phyloP scores from a whole-genome alignment of 768 basidiomycete species.

The Leucogyrophana mollusca region DNA sequence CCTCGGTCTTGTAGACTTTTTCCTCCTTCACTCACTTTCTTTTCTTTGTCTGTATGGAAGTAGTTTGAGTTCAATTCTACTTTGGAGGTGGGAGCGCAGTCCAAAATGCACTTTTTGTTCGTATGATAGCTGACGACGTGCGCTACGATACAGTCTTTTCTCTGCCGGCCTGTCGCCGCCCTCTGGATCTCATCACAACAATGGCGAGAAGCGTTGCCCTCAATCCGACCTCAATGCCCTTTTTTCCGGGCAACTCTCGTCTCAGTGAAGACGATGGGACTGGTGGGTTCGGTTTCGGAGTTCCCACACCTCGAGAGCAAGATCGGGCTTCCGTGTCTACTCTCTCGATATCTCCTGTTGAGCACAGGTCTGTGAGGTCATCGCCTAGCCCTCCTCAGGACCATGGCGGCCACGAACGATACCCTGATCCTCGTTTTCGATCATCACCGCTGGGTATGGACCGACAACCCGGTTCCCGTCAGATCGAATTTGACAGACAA shows the following conservation, averaged over 20 bases:
- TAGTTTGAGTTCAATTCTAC: constrained; percentile 13
- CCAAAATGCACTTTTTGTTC: not conserved
- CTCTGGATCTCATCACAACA: constrained; percentile 24
- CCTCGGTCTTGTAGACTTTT: constrained; percentile 5
- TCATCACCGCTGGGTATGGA: constrained; percentile 37
- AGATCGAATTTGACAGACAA: constrained; percentile 44
- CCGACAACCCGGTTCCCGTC: constrained; percentile 47
- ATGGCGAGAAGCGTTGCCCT: constrained; percentile 78
- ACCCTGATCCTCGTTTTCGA: constrained; percentile 29
- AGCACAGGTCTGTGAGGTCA: constrained; percentile 64
- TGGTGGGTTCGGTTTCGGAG: constrained; percentile 43
- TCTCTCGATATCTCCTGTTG: constrained; percentile 59
- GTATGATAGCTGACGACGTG: constrained; percentile 7
- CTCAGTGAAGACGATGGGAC: constrained; percentile 53
- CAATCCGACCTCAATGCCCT: constrained; percentile 81
- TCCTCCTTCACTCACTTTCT: not conserved
- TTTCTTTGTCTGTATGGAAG: constrained; percentile 26
- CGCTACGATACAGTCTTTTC: constrained; percentile 1
- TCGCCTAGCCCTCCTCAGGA: constrained; percentile 64
- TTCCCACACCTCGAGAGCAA: constrained; percentile 44
- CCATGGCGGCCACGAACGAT: constrained; percentile 21
- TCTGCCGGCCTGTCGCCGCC: constrained; percentile 15
- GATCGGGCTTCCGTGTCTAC: constrained; percentile 51
- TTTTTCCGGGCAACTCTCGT: constrained; percentile 70
- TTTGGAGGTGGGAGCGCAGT: constrained; percentile 21